These are phyloP conservation scores for Crotalaria pallida DNA, from an alignment of 306 rosid genomes.

Conservation along the genomic window DNA sequence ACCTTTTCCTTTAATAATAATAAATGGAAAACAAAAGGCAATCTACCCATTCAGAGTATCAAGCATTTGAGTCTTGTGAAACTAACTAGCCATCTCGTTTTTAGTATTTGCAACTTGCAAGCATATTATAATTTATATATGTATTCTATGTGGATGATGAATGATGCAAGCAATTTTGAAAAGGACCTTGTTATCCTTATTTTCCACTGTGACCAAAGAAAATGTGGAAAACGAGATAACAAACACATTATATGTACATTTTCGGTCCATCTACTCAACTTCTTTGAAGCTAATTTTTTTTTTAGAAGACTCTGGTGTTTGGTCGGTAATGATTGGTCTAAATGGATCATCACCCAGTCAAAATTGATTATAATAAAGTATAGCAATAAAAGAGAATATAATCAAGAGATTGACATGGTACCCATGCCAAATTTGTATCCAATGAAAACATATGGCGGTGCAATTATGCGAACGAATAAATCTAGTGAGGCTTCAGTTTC, in stretches of 20 bases:
- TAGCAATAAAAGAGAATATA: background rate
- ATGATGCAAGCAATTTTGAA: background rate
- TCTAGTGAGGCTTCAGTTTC: background rate
- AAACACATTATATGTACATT: background rate
- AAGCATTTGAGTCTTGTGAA: background rate
- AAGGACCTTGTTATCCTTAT: background rate
- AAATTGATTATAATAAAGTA: background rate
- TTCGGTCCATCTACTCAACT: conserved; percentile 17
- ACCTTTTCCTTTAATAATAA: background rate
- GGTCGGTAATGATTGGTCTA: background rate
- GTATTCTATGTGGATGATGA: background rate
- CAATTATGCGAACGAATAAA: background rate
- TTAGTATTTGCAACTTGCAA: background rate
- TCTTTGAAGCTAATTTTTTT: background rate
- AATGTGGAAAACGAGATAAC: background rate
- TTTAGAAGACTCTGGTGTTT: background rate
- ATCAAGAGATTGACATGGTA: background rate
- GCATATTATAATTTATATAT: background rate
- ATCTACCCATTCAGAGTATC: background rate
- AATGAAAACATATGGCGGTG: conserved; percentile 24
- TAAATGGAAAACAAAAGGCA: background rate
- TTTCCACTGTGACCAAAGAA: conserved; percentile 11
- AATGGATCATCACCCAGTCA: background rate
- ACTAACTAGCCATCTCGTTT: background rate
- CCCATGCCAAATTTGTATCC: conserved; percentile 3